Conservation (phyloP, 2,329 filamentous ascomycete species). For the Aulographum hederae region DNA sequence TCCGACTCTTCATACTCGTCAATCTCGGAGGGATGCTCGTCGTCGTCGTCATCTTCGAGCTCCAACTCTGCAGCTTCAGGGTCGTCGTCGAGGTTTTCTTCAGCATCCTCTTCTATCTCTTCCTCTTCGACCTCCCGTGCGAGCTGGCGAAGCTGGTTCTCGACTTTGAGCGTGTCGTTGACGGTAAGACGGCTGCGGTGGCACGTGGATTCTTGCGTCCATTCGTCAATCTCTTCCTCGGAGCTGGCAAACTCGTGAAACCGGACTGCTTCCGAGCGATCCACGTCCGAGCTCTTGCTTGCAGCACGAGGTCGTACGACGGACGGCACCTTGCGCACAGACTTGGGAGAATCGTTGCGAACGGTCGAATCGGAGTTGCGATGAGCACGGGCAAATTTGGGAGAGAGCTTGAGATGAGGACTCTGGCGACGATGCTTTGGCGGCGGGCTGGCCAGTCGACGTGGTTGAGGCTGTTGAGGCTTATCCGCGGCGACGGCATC, state of each 20-base stretch:
- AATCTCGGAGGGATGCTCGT: conserved; percentile 14
- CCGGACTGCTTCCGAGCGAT: conserved; percentile 34
- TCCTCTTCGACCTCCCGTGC: conserved; percentile 87
- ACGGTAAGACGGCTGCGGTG: conserved; percentile 62
- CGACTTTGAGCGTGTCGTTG: conserved; percentile 74
- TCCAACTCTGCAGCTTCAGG: no score
- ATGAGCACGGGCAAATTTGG: no score
- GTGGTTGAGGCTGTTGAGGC: conserved; percentile 3
- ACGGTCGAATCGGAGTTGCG: conserved; percentile 30
- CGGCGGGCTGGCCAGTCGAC: conserved; percentile 21
- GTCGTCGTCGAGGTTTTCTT: conserved; percentile 42
- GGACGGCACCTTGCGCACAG: conserved; percentile 18
- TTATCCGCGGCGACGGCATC: neutral
- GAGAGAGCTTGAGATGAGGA: conserved; percentile 12
- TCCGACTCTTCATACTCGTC: conserved; percentile 24
- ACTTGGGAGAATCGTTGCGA: conserved; percentile 27
- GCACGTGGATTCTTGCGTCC: conserved; percentile 57
- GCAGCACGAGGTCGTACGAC: conserved; percentile 15
- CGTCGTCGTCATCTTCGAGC: conserved; percentile 12
- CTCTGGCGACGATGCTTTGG: conserved; percentile 10
- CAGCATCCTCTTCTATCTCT: conserved; percentile 48
- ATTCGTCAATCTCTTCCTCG: conserved; percentile 68
- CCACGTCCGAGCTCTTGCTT: conserved; percentile 20
- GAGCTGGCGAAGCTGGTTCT: conserved; percentile 70
- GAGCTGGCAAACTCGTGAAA: conserved; percentile 92